Base-by-base conservation (phyloP, 352 stramenopile genomes). In the Globisporangium camurandrum region DNA sequence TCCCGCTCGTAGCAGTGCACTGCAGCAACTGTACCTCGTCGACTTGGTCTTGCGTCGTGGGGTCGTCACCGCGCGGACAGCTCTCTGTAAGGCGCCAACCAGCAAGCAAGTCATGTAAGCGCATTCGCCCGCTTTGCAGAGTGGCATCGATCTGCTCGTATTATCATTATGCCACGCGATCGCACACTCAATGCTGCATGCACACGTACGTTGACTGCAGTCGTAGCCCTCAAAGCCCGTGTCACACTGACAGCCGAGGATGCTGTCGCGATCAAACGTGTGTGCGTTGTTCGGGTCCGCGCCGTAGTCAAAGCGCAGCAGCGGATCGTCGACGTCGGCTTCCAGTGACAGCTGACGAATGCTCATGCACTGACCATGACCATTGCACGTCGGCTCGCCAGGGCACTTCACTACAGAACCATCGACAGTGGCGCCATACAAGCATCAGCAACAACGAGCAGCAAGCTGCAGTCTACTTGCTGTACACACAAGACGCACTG, bases 211-310 rank as follows among this genome's bases (percentile, higher is more conserved):
- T 17, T 70, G 64, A 31, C 49, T 85, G 69, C 93, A 98, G 59
- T 95, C 86, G 46, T 95, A 81, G n/a, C 90, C 91, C 56, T 79
- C 74, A 56, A 85, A 98, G 12, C 88, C 88, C 39, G 74, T 62
- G 48, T 97, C 86, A 56, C 91, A 97, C 49, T 92, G 90, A 64
- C 91, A 97, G 16, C 84, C 86, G 42, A 91, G 65, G 40, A 82
- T 80, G 1, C 70, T 67, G 39, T 90, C 51, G 7, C 80, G 69
- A 51, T 97, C 90, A 57, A 74, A 97, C 14, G 78, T 89, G 37
- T 69, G 49, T 0, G 67, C 46, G 41, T 85, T 86, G 51, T 92
- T 90, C 1, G 75, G 66, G 41, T 83, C 74, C 0, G 61, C 44
- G 1, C 77, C 78, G 37, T 92, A 89, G 60, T 87, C 69, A 31